Evolutionary conservation across 768 basidiomycete species (phyloP).

Genomic region (Porphyrellus cyaneotinctus): DNA sequence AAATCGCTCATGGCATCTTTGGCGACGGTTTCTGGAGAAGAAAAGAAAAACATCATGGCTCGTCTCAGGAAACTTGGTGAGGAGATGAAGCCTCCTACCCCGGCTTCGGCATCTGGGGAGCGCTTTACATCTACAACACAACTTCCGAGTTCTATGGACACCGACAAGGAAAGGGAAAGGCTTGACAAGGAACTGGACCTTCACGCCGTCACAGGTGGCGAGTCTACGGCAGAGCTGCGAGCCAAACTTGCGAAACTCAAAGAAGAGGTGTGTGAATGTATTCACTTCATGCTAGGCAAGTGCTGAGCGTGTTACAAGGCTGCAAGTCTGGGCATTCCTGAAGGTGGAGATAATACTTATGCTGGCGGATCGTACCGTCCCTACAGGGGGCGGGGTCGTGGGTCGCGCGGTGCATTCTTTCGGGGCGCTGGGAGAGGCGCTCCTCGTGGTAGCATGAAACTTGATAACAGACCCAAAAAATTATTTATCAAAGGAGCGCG

Average conservation of each 20-base stretch:
- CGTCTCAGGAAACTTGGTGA: constrained; percentile 71
- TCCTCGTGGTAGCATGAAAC: constrained; percentile 72
- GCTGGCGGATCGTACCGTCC: constrained; percentile 48
- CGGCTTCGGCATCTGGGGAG: constrained; percentile 29
- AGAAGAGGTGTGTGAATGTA: constrained; percentile 56
- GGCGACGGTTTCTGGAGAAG: constrained; percentile 55
- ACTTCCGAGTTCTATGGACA: constrained; percentile 26
- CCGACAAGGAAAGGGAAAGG: constrained; percentile 56
- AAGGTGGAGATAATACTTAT: constrained; percentile 38
- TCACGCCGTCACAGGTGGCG: constrained; percentile 40
- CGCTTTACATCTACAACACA: constrained; percentile 22
- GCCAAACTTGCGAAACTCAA: constrained; percentile 73
- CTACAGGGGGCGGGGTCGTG: constrained; percentile 66
- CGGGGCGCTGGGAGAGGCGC: constrained; percentile 63
- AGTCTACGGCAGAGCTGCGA: constrained; percentile 66
- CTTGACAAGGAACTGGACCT: constrained; percentile 84
- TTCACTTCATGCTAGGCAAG: neutral
- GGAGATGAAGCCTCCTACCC: constrained; percentile 58
- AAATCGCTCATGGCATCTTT: constrained; percentile 77
- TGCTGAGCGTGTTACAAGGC: constrained; percentile 43
- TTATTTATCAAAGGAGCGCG: constrained; percentile 68
- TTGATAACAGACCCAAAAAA: constrained; percentile 86
- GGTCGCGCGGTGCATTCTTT: constrained; percentile 52
- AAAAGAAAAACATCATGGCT: constrained; percentile 77
- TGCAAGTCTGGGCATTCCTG: constrained; percentile 67